Conservation (phyloP, 495 filamentous ascomycete species). For the Daldinia childiae region DNA sequence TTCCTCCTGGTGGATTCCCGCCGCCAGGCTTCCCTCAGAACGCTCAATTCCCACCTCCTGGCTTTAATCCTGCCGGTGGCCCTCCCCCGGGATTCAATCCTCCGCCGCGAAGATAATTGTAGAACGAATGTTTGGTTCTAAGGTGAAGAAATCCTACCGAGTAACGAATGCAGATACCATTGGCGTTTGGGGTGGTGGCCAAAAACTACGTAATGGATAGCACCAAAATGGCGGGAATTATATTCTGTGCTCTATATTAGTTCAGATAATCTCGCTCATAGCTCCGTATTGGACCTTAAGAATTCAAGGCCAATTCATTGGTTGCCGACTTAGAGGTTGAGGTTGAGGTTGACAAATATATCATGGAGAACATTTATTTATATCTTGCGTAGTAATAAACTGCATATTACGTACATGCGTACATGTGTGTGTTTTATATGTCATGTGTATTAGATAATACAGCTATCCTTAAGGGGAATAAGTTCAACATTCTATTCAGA, state of each 20-base stretch:
- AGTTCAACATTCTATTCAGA: neutral
- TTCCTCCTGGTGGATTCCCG: constrained; percentile 64
- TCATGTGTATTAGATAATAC: neutral
- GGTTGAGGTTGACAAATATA: neutral
- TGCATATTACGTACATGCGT: neutral
- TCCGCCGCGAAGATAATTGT: constrained; percentile 69
- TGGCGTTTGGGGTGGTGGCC: constrained; percentile 48
- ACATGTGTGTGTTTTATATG: neutral
- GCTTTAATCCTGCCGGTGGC: constrained; percentile 67
- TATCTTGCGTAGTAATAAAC: neutral
- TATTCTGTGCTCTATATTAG: constrained; percentile 38
- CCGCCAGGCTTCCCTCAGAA: constrained; percentile 60
- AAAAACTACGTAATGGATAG: constrained; percentile 35
- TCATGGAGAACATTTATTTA: neutral
- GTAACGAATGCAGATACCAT: constrained; percentile 43
- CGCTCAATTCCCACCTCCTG: constrained; percentile 74
- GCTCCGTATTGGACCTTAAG: constrained; percentile 21
- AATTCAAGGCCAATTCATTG: neutral
- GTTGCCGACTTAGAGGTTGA: neutral
- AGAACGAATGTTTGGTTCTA: constrained; percentile 26
- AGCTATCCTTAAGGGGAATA: neutral
- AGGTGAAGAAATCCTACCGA: constrained; percentile 27
- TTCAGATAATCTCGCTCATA: constrained; percentile 25
- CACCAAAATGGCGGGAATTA: constrained; percentile 27
- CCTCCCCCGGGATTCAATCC: constrained; percentile 74